Evolutionary conservation across 495 filamentous ascomycete genomes (phyloP).

Genomic region (Penicillium longicatenatum): DNA sequence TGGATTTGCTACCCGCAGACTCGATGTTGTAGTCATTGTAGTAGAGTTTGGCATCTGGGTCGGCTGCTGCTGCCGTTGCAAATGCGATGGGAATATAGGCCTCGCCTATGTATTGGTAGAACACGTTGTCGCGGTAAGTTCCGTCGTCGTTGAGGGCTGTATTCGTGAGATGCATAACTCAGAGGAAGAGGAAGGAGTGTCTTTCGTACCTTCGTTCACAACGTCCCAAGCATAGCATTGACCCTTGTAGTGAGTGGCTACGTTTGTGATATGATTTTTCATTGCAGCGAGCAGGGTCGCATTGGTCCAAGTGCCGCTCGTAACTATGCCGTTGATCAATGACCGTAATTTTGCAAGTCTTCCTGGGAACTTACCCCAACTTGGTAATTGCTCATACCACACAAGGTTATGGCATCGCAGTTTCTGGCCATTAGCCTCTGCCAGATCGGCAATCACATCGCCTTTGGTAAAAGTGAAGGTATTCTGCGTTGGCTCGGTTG

Average conservation of each 20-base stretch:
- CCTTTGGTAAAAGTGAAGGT: conserved; percentile 53
- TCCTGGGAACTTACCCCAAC: conserved; percentile 45
- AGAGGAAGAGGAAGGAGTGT: neutral
- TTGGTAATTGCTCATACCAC: conserved; percentile 63
- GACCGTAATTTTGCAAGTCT: neutral
- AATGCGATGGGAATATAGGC: conserved; percentile 50
- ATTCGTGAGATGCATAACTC: neutral
- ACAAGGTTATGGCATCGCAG: conserved; percentile 63
- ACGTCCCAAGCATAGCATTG: conserved; percentile 51
- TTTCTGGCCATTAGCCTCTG: conserved; percentile 54
- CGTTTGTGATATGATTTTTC: conserved; percentile 41
- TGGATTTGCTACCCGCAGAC: conserved; percentile 49
- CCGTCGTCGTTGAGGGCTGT: conserved; percentile 49
- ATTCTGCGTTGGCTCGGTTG: conserved; percentile 49
- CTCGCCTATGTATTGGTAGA: conserved; percentile 45
- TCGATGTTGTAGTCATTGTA: conserved; percentile 75
- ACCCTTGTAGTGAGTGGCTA: conserved; percentile 58
- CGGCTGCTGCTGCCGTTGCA: conserved; percentile 48
- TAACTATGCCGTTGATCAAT: conserved; percentile 36
- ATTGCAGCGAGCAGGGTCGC: conserved; percentile 52
- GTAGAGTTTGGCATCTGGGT: conserved; percentile 57
- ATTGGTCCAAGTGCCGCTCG: conserved; percentile 55
- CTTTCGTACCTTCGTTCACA: conserved; percentile 37
- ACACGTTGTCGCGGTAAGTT: conserved; percentile 43
- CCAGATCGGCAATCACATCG: conserved; percentile 52